These are phyloP conservation scores for Irpex sp. DNA, from an alignment of 1,284 basidiomycete genomes.

Conservation along the genomic window DNA sequence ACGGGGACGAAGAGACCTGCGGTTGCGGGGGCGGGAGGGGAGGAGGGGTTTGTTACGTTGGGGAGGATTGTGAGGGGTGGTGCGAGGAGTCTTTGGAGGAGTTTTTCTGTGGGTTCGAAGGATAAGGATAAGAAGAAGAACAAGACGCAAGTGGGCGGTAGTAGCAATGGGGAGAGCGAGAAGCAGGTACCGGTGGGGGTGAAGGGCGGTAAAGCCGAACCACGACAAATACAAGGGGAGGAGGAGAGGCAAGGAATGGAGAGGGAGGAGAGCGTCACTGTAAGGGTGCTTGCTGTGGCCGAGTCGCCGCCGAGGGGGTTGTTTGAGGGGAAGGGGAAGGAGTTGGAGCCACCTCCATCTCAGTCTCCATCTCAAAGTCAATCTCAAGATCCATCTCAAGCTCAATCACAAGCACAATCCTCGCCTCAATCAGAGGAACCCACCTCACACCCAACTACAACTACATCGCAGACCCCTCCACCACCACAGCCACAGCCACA, in stretches of 20 bases:
- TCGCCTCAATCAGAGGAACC: too few relatives aligned
- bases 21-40: background rate
- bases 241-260: background rate
- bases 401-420: too few relatives aligned
- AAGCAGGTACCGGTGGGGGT: too few relatives aligned
- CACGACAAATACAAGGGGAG: background rate
- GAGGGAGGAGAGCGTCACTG: background rate
- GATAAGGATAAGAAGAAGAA: background rate
- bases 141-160: too few relatives aligned
- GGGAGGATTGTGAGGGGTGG: slow-evolving; percentile 25
- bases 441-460: too few relatives aligned
- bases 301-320: background rate
- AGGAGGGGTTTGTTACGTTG: slow-evolving; percentile 18
- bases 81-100: slow-evolving; percentile 21
- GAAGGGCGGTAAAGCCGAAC: too few relatives aligned
- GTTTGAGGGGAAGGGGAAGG: background rate
- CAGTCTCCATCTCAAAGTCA: too few relatives aligned
- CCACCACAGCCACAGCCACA: too few relatives aligned
- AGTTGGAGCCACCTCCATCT: background rate
- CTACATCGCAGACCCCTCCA: too few relatives aligned
- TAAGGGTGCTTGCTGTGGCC: background rate
- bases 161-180: too few relatives aligned
- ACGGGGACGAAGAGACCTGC: background rate
- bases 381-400: too few relatives aligned
- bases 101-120: slow-evolving; percentile 17